phyloP scores from a whole-genome alignment of 2,329 filamentous ascomycete genomes.

The Colletotrichum echinochloae region DNA sequence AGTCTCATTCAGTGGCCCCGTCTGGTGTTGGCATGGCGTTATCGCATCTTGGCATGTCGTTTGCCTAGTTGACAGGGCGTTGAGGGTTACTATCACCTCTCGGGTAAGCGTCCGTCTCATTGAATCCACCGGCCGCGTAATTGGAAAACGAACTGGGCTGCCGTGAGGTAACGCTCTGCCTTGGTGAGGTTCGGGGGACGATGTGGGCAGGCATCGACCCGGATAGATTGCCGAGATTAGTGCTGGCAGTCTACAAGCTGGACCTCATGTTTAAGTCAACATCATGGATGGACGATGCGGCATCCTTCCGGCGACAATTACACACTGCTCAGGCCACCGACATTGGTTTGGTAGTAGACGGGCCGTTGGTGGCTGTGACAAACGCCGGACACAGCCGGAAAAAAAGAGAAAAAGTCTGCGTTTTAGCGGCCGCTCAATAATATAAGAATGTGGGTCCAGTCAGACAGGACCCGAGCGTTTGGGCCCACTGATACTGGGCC shows the following conservation, averaged over 20 bases:
- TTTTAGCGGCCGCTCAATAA: constrained; percentile 31
- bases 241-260: constrained; percentile 19
- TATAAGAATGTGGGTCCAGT: constrained; percentile 30
- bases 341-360: constrained; percentile 31
- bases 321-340: neutral
- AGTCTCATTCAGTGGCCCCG: constrained; percentile 9
- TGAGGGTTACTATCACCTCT: constrained; percentile 29
- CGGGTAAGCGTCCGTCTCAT: constrained; percentile 27
- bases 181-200: constrained; percentile 35
- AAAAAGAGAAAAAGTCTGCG: constrained; percentile 27
- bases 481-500: constrained; percentile 25
- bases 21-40: constrained; percentile 35
- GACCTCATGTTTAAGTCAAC: neutral
- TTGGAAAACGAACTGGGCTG: constrained; percentile 32
- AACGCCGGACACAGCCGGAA: constrained; percentile 16
- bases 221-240: constrained; percentile 40
- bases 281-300: neutral
- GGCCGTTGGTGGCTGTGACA: constrained; percentile 10
- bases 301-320: neutral
- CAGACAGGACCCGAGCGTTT: constrained; percentile 22
- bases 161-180: constrained; percentile 28
- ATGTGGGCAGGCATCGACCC: constrained; percentile 29
- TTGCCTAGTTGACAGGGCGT: constrained; percentile 24
- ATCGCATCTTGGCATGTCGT: constrained; percentile 35
- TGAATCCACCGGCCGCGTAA: constrained; percentile 37